Evolutionary conservation across 2,329 filamentous ascomycete genomes (phyloP).

Genomic region (Cladobotryum protrusum): DNA sequence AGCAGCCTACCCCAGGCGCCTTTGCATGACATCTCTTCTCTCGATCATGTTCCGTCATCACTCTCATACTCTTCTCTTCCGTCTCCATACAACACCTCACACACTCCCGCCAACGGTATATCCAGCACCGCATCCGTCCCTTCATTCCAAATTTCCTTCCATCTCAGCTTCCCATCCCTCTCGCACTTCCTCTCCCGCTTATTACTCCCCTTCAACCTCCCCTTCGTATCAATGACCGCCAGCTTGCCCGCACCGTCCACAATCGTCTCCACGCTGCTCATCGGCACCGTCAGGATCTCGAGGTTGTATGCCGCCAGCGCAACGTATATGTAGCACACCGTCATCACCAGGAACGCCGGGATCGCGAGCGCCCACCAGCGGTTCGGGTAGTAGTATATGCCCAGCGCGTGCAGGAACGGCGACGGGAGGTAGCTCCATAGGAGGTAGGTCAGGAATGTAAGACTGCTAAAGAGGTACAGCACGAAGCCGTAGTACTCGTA

Average conservation of each 20-base stretch:
- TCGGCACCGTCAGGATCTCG: constrained; percentile 74
- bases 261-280: constrained; percentile 78
- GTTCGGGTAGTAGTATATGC: constrained; percentile 95
- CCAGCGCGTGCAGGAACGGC: constrained; percentile 84
- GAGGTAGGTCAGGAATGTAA: constrained; percentile 68
- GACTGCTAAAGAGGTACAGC: constrained; percentile 80
- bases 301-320: constrained; percentile 88
- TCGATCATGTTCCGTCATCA: constrained; percentile 12
- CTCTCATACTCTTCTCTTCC: constrained; percentile 26
- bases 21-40: not conserved
- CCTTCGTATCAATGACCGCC: constrained; percentile 71
- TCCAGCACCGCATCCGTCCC: constrained; percentile 98
- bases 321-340: constrained; percentile 87
- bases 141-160: constrained; percentile 80
- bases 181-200: constrained; percentile 32
- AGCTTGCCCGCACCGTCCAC: constrained; percentile 87
- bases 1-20: not conserved
- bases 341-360: constrained; percentile 82
- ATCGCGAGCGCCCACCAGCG: constrained; percentile 96
- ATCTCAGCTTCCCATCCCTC: constrained; percentile 48
- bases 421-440: constrained; percentile 88
- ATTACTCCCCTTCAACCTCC: constrained; percentile 38
- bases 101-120: constrained; percentile 88
- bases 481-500: constrained; percentile 99
- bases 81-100: constrained; percentile 84